Evolutionary conservation across 169 alveolate species (phyloP), one percentile per base, ranked within the genome.

Genomic region (Babesia ovata): DNA sequence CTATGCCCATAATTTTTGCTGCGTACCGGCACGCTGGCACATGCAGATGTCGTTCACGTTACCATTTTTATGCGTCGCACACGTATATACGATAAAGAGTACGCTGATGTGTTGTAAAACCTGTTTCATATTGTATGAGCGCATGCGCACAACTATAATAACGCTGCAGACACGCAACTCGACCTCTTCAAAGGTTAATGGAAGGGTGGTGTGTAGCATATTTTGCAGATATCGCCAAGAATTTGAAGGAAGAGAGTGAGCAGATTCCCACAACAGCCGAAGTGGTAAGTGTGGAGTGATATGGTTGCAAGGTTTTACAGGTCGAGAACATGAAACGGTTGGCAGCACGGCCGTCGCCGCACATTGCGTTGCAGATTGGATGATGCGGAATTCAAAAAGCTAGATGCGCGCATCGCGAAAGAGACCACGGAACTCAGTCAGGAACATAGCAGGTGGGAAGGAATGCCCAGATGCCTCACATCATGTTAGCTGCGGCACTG

Each of bases 101-200:
- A 33, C 6, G 39, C 6, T 6, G 2, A 33, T 33, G 39, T 33
- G 39, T 33, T 33, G 39, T 6, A 4, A 4, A 2, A 4, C 2
- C 10, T 33, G 39, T 33, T 33, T 4, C 6, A 33, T 4, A 6
- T 33, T 33, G 6, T 33, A 33, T 33, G 39, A 33, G 39, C 39
- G 2, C 10, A 6, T 4, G 10, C 6, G 6, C 6, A 33, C 6
- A 4, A 6, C 39, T 6, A 45, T 45, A 16, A 45, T 16, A 16
- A 16, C 22, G 28, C 28, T 52, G 52, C 72, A 78, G 86, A 78
- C 17, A 57, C 61, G 48, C 75, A 78, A 36, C 50, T 73, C n/a
- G 82, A 70, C 29, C 71, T 78, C 19, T 78, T 78, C 75, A 78
- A 78, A 78, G 86, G 86, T 78, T 57, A 7, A 3, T 33, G 4